A percentile compares a stretch with the other conserved stretches of the same genome.
phyloP scores from a whole-genome alignment of 2,329 filamentous ascomycete genomes.

The Aspergillus hortae region DNA sequence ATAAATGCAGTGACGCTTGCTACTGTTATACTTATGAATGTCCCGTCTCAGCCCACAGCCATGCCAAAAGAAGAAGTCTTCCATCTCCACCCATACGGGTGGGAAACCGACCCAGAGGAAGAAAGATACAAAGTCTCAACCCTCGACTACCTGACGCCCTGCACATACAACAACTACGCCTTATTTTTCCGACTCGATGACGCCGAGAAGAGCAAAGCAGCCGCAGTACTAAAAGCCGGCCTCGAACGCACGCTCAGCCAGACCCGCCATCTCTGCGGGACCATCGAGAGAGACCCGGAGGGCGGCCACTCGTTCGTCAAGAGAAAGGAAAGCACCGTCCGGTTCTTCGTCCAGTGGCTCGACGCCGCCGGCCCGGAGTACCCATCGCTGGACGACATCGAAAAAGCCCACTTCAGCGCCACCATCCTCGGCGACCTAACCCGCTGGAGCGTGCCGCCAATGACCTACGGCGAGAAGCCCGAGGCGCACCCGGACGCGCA shows the following conservation, averaged over 20 bases:
- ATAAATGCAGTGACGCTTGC: too few species aligned
- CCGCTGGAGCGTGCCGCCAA: conserved; percentile 33
- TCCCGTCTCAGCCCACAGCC: background rate
- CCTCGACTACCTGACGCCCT: conserved; percentile 32
- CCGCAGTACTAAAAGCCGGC: conserved; percentile 29
- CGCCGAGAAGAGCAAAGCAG: conserved; percentile 22
- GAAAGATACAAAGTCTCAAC: conserved; percentile 37
- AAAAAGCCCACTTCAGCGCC: conserved; percentile 33
- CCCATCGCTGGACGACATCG: conserved; percentile 40
- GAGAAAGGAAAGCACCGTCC: conserved; percentile 31
- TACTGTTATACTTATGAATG: too few species aligned
- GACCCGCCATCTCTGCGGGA: conserved; percentile 36
- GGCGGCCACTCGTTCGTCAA: conserved; percentile 39
- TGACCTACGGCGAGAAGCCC: conserved; percentile 31
- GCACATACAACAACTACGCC: conserved; percentile 38
- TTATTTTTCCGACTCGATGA: conserved; percentile 40
- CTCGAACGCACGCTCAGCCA: conserved; percentile 39
- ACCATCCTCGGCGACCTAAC: conserved; percentile 31
- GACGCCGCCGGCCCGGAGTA: conserved; percentile 30
- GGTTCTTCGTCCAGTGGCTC: conserved; percentile 37
- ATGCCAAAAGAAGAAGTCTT: conserved; percentile 29
- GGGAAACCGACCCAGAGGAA: conserved; percentile 37
- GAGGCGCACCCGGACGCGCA: conserved; percentile 34
- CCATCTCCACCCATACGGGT: conserved; percentile 32
- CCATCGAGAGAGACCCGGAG: conserved; percentile 37